Base-by-base conservation (phyloP, 768 basidiomycete species). In the Mycena metata region DNA sequence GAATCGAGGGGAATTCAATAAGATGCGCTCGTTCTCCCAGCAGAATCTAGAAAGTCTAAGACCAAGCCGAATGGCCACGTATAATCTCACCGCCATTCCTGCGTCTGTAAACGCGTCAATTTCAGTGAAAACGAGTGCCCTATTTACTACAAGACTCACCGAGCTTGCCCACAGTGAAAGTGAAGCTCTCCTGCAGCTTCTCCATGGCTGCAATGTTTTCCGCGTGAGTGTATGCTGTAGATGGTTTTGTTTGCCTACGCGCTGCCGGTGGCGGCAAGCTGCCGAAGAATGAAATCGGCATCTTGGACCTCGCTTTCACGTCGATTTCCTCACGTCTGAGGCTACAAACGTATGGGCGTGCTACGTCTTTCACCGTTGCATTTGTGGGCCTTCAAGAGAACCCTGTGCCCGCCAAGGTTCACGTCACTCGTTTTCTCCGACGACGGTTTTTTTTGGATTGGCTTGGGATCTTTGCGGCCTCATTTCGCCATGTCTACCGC, bases 1-100 rank as follows among this genome's bases (percentile, higher is more conserved):
- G 88, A 43, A 99, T 86, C 0, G 98, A 99, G 1, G 98, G 98
- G 79, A 99, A 99, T 80, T 99, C 97, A 74, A 99, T 97, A 41
- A 99, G 86, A 76, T 99, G 97, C 19, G 96, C 96, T 47, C 95
- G 89, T 78, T 95, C 95, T 17, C 97, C 96, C 16, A 98, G 86
- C 2, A 97, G 87, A 71, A 98, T 96, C 95, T 96, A 77, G 51
- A 61, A 67, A 46, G 23, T 47, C 19, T 47, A 30, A 60, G 47
- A 60, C 35, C 10, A 47, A 5, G 46, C 21, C 41, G 60, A 45
- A 12, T 0, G 42, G 61, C 70, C 56, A 33, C 23, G 64, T 64
- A 60, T 54, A 43, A 52, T 72, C 83, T 75, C 83, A 96, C 96
- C 78, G 96, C 95, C 95, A 96, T 96, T 72, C 94, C 95, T 66